Percentiles rank a stretch among this genome's conserved stretches.
Evolutionary conservation across 805 yeast genomes (phyloP).

Genomic region (Cyberlindnera sargentensis): DNA sequence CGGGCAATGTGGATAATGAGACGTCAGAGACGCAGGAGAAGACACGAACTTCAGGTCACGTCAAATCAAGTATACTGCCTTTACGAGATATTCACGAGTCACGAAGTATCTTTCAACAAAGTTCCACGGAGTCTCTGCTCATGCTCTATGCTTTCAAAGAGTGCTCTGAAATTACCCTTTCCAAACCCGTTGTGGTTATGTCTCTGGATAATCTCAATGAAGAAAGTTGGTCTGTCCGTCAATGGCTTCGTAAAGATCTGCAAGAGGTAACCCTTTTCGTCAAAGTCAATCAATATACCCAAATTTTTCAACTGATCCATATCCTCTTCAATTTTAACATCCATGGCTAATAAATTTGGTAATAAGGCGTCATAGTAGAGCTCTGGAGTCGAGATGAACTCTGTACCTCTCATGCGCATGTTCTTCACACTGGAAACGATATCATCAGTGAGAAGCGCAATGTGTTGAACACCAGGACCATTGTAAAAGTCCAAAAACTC

Average conservation of each 20-base stretch:
- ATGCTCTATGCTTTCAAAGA: constrained; percentile 74
- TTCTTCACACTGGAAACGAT: constrained; percentile 49
- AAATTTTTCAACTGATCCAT: constrained; percentile 41
- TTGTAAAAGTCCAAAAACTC: constrained; percentile 68
- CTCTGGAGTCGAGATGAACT: constrained; percentile 56
- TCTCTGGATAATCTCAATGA: constrained; percentile 76
- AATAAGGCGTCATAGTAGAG: constrained; percentile 49
- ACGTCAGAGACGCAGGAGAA: too few species aligned
- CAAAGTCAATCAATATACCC: constrained; percentile 70
- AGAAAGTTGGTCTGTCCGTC: constrained; percentile 73
- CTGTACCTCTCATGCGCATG: constrained; percentile 57
- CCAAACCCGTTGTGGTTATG: constrained; percentile 81
- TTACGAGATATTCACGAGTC: too few species aligned
- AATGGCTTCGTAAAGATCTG: constrained; percentile 77
- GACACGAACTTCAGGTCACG: too few species aligned
- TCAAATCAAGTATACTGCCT: too few species aligned
- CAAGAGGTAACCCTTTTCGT: constrained; percentile 65
- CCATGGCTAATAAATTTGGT: constrained; percentile 37
- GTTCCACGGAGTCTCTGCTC: constrained; percentile 73
- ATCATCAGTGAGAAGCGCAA: constrained; percentile 60
- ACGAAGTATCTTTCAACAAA: constrained; percentile 16
- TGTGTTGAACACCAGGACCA: constrained; percentile 83
- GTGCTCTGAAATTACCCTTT: constrained; percentile 78
- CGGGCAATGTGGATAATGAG: too few species aligned
- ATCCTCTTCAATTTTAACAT: constrained; percentile 43